phyloP scores from a whole-genome alignment of 202 grass and related monocot genomes.

The Panicum virgatum region DNA sequence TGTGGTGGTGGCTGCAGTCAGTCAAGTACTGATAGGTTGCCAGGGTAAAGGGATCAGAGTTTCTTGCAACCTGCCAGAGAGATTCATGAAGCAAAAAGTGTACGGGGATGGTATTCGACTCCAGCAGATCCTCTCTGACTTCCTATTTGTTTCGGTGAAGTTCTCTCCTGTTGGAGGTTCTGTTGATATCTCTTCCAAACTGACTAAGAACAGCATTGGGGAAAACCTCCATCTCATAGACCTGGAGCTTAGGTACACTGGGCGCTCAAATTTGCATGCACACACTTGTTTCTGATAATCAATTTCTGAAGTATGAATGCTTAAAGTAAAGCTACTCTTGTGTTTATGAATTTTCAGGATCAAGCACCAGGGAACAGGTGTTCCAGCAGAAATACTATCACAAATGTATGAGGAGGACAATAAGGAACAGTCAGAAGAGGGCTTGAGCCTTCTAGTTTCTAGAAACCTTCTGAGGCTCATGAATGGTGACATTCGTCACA shows the following conservation, averaged over 20 bases:
- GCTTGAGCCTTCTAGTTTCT: conserved; percentile 71
- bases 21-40: conserved; percentile 74
- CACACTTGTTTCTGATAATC: conserved; percentile 8
- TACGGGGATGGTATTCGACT: conserved; percentile 84
- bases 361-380: conserved; percentile 61
- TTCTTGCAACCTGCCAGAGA: conserved; percentile 57
- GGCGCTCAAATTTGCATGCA: neutral
- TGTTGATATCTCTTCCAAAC: conserved; percentile 58
- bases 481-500: conserved; percentile 79
- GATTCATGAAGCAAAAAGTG: conserved; percentile 64
- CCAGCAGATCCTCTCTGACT: conserved; percentile 87
- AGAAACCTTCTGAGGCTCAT: conserved; percentile 86
- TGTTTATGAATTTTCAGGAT: conserved; percentile 58
- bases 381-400: conserved; percentile 62
- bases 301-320: neutral
- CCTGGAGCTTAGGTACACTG: conserved; percentile 72
- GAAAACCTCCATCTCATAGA: conserved; percentile 79
- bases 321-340: neutral
- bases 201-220: conserved; percentile 69
- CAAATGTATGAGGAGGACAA: conserved; percentile 75
- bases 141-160: conserved; percentile 78
- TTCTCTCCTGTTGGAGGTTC: conserved; percentile 81
- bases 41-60: conserved; percentile 82
- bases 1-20: conserved; percentile 74
- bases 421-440: conserved; percentile 60